These are phyloP conservation scores for Furcasterigmium sp. DNA, from an alignment of 2,329 filamentous ascomycete genomes.

Conservation along the genomic window DNA sequence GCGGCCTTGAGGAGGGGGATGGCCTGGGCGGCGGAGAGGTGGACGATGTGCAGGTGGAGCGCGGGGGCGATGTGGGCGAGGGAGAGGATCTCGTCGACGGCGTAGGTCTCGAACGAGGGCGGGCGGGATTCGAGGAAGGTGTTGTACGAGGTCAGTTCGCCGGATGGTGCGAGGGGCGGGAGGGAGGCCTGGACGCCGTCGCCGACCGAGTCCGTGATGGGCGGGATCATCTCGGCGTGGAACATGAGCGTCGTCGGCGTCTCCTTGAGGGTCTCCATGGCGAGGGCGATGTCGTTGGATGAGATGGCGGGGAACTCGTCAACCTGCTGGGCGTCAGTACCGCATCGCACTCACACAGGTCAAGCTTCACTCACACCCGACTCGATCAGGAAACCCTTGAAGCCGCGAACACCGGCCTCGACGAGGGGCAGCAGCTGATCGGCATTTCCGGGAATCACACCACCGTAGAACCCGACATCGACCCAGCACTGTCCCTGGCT, in stretches of 20 bases:
- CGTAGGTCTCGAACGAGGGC: constrained; percentile 84
- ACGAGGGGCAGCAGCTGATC: constrained; percentile 75
- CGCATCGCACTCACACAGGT: background rate
- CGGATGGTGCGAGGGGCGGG: constrained; percentile 65
- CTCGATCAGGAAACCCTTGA: constrained; percentile 97
- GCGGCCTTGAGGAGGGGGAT: constrained; percentile 77
- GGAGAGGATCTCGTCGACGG: constrained; percentile 79
- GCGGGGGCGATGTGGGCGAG: constrained; percentile 75
- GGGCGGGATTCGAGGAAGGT: constrained; percentile 92
- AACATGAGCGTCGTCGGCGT: constrained; percentile 94
- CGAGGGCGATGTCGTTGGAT: constrained; percentile 68
- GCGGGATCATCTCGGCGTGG: constrained; percentile 97
- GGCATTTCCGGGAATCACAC: constrained; percentile 85
- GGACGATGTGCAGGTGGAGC: constrained; percentile 87
- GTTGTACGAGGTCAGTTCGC: constrained; percentile 71
- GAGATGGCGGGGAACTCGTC: constrained; percentile 95
- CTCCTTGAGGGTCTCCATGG: constrained; percentile 75
- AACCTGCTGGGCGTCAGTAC: constrained; percentile 53
- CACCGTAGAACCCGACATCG: constrained; percentile 97
- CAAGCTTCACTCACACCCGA: constrained; percentile 74
- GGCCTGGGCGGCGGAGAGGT: constrained; percentile 82
- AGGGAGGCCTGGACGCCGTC: constrained; percentile 68
- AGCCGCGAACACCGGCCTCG: constrained; percentile 81
- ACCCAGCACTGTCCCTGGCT: constrained; percentile 91
- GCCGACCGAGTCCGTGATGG: constrained; percentile 71